These are phyloP conservation scores for Neurospora crassa DNA, from an alignment of 2,329 filamentous ascomycete genomes.

Conservation along the genomic window DNA sequence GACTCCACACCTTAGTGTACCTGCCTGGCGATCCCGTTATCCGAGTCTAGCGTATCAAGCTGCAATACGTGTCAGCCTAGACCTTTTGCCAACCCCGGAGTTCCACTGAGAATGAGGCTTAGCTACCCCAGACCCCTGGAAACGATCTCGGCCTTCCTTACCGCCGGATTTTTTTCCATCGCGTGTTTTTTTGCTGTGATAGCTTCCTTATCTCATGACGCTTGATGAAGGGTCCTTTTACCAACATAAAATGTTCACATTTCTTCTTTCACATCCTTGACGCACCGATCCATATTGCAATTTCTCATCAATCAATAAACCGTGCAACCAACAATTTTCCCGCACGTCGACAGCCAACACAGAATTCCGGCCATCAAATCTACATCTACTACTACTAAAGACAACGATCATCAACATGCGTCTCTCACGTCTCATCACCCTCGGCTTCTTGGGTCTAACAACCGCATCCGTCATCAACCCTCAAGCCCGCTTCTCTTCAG, in stretches of 20 bases:
- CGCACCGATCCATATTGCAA: neutral
- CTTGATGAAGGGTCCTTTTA: too few relatives aligned
- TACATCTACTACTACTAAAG: too few relatives aligned
- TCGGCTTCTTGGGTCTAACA: neutral
- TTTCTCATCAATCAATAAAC: neutral
- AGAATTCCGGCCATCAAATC: too few relatives aligned
- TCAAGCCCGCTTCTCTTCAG: fast-evolving
- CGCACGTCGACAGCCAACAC: too few relatives aligned
- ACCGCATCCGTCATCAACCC: neutral
- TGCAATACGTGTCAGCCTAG: neutral
- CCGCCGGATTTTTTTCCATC: neutral
- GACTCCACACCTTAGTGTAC: neutral
- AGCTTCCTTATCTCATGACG: too few relatives aligned
- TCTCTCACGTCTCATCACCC: neutral
- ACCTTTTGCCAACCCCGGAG: neutral
- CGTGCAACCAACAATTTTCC: too few relatives aligned
- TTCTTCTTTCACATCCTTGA: neutral
- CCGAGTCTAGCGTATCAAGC: neutral
- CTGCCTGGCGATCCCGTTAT: neutral
- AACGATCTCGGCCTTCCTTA: neutral
- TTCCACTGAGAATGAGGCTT: neutral
- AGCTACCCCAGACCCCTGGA: neutral
- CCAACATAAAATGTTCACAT: neutral
- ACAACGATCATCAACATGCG: neutral
- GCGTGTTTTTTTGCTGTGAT: neutral